Percentiles rank a stretch among this genome's conserved stretches.
Conservation (phyloP, 345 rosid genomes). For the Passiflora organensis region DNA sequence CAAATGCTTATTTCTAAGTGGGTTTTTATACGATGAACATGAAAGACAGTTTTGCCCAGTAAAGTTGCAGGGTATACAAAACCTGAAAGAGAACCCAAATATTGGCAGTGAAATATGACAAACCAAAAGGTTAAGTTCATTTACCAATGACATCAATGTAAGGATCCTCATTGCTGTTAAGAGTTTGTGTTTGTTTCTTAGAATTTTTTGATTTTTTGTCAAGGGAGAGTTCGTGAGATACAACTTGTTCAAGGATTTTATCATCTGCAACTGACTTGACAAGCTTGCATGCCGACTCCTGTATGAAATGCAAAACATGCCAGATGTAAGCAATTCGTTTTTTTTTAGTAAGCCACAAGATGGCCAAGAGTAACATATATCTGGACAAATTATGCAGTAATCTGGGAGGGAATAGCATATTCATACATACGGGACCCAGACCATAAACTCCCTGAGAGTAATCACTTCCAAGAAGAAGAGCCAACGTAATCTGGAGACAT, state of each 20-base stretch:
- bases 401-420: slow-evolving; percentile 16
- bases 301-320: slow-evolving; percentile 14
- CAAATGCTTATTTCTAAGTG: neutral
- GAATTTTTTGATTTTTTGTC: slow-evolving; percentile 39
- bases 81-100: no score
- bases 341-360: slow-evolving; percentile 1
- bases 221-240: slow-evolving; percentile 53
- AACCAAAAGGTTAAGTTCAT: neutral
- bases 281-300: slow-evolving; percentile 81
- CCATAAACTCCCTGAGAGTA: slow-evolving; percentile 80
- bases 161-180: slow-evolving; percentile 12
- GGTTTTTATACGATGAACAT: neutral
- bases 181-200: slow-evolving; percentile 41
- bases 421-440: slow-evolving; percentile 62
- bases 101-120: no score
- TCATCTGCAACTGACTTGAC: slow-evolving; percentile 66
- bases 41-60: neutral
- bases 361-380: neutral
- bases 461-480: slow-evolving; percentile 88
- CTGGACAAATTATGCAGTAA: neutral
- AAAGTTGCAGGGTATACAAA: neutral
- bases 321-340: slow-evolving; percentile 6
- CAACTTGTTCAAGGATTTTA: slow-evolving; percentile 49
- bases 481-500: slow-evolving; percentile 59
- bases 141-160: slow-evolving; percentile 39